Percentiles rank a stretch among this genome's conserved stretches.
These are phyloP conservation scores for Sporisorium sorghi DNA, from an alignment of 1,284 basidiomycete species.

Conservation along the genomic window DNA sequence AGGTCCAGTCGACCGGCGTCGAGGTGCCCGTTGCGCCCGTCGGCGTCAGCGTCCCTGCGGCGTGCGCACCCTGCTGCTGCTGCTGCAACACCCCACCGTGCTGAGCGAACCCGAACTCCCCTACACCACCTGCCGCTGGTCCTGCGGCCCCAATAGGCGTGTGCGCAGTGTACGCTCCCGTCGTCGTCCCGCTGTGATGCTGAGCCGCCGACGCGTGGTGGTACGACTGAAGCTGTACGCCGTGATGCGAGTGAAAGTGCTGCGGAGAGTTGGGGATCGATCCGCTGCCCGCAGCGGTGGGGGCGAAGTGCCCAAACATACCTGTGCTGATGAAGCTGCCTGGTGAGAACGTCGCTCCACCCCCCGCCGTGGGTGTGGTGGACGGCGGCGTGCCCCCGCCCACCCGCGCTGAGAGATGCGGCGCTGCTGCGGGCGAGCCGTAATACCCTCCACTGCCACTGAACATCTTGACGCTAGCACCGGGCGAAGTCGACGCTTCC, in stretches of 20 bases:
- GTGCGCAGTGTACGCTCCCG: neutral
- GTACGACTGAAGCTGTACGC: conserved; percentile 3
- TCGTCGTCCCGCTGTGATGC: neutral
- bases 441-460: conserved; percentile 13
- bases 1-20: conserved; percentile 51
- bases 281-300: conserved; percentile 10
- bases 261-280: conserved; percentile 24
- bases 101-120: conserved; percentile 19
- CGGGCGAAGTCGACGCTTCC: conserved; percentile 15
- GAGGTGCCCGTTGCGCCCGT: conserved; percentile 36
- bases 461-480: conserved; percentile 2
- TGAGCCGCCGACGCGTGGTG: conserved; percentile 18
- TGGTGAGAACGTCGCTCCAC: conserved; percentile 18
- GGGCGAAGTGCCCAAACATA: conserved; percentile 47
- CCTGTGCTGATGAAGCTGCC: conserved; percentile 39
- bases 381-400: conserved; percentile 13
- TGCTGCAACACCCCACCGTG: neutral
- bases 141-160: neutral
- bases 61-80: neutral
- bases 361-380: neutral
- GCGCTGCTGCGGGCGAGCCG: neutral
- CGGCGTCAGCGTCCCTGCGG: conserved; percentile 13
- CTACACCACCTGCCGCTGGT: conserved; percentile 1
- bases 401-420: neutral
- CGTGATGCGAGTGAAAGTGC: conserved; percentile 12